A percentile compares a stretch with the other conserved stretches of the same genome.
phyloP scores from a whole-genome alignment of 1,284 basidiomycete genomes.

The Sanghuangporus baumii region DNA sequence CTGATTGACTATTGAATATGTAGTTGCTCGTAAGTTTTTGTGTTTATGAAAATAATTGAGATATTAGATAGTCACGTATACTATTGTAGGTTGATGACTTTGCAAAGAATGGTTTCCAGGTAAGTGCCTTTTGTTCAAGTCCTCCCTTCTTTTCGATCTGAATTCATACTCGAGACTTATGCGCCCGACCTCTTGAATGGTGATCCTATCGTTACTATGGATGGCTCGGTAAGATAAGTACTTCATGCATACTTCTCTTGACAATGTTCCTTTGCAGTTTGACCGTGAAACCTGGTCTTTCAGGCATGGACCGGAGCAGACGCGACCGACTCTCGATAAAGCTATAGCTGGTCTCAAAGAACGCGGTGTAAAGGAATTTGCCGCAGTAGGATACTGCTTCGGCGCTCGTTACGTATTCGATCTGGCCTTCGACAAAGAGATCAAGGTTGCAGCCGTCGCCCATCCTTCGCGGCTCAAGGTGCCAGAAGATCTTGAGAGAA shows the following conservation, averaged over 20 bases:
- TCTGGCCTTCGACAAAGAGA: slow-evolving; percentile 55
- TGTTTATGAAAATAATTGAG: not conserved
- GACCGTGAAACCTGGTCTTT: slow-evolving; percentile 45
- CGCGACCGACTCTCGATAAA: slow-evolving; percentile 48
- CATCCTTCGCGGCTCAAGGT: slow-evolving; percentile 68
- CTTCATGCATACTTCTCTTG: slow-evolving; percentile 13
- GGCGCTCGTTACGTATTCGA: slow-evolving; percentile 65
- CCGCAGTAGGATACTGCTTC: slow-evolving; percentile 65
- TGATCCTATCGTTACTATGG: slow-evolving; percentile 43
- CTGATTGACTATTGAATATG: not conserved
- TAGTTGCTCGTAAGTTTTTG: slow-evolving; percentile 1
- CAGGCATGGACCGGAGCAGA: slow-evolving; percentile 40
- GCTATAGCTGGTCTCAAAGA: slow-evolving; percentile 52
- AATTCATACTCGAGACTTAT: slow-evolving; percentile 33
- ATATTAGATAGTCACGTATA: not conserved
- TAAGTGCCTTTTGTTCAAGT: slow-evolving; percentile 21
- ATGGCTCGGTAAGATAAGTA: slow-evolving; percentile 28
- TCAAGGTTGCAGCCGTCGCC: slow-evolving; percentile 47
- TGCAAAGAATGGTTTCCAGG: slow-evolving; percentile 67
- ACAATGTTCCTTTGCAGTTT: slow-evolving; percentile 25
- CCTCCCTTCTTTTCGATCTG: not conserved
- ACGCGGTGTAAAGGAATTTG: slow-evolving; percentile 52
- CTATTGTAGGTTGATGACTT: slow-evolving; percentile 51
- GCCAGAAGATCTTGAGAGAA: slow-evolving; percentile 61
- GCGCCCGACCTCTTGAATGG: slow-evolving; percentile 56